These are phyloP conservation scores for Raffaelea ambrosiae DNA, from an alignment of 2,329 filamentous ascomycete genomes.

Conservation along the genomic window DNA sequence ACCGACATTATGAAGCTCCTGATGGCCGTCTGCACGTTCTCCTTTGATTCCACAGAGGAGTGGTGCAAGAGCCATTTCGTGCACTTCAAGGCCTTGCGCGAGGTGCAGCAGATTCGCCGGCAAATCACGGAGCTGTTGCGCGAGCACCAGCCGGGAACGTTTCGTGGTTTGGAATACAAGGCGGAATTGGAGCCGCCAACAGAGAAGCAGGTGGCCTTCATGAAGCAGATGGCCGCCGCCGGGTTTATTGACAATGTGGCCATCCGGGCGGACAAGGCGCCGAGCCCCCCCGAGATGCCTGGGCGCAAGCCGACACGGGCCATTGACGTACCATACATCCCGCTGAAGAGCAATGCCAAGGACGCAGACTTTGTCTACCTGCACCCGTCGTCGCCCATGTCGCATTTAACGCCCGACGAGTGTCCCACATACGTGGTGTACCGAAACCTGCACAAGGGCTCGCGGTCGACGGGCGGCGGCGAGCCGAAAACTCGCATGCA, in stretches of 20 bases:
- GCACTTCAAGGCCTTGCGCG: conserved; percentile 76
- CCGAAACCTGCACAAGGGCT: conserved; percentile 63
- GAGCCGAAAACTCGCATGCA: conserved; percentile 79
- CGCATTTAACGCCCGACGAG: conserved; percentile 58
- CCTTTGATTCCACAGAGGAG: conserved; percentile 58
- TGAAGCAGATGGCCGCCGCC: conserved; percentile 86
- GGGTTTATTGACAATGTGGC: conserved; percentile 94
- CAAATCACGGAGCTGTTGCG: conserved; percentile 79
- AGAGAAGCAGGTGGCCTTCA: conserved; percentile 61
- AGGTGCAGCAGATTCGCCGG: conserved; percentile 71
- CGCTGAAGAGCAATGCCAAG: conserved; percentile 58
- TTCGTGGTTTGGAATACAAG: conserved; percentile 42
- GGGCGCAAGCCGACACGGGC: conserved; percentile 55
- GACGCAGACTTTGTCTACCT: conserved; percentile 62
- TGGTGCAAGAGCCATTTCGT: conserved; percentile 84
- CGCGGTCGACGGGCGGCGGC: conserved; percentile 31
- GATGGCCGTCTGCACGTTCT: conserved; percentile 80
- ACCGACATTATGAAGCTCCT: conserved; percentile 62
- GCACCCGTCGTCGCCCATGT: conserved; percentile 75
- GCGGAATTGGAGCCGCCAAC: conserved; percentile 52
- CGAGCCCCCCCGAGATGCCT: conserved; percentile 49
- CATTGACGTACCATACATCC: conserved; percentile 86
- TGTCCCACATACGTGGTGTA: conserved; percentile 87
- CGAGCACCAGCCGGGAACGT: conserved; percentile 51
- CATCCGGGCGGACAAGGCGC: conserved; percentile 80